Conservation (phyloP, 192 early-diverging fungal species). For the Coemansia umbellata region DNA sequence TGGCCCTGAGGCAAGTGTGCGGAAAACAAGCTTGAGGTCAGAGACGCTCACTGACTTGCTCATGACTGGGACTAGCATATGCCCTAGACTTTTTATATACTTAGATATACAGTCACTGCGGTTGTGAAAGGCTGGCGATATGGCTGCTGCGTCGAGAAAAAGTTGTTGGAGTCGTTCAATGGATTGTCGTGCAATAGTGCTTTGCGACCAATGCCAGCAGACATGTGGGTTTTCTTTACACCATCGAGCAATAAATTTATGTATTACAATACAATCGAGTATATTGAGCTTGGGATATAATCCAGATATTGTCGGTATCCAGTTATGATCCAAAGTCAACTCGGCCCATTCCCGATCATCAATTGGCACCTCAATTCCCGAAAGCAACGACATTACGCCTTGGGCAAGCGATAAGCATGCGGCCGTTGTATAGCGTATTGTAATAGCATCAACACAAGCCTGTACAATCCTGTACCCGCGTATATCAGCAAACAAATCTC, state of each 20-base stretch:
- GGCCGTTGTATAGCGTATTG: background rate
- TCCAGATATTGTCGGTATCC: constrained; percentile 15
- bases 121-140: background rate
- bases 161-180: constrained; percentile 30
- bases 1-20: constrained; percentile 22
- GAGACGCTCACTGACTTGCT: constrained; percentile 15
- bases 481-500: background rate
- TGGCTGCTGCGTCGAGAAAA: constrained; percentile 1
- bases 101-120: constrained; percentile 1
- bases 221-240: constrained; percentile 15
- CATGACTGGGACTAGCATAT: constrained; percentile 24
- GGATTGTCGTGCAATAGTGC: constrained; percentile 20
- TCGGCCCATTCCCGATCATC: constrained; percentile 4
- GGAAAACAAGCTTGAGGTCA: constrained; percentile 28
- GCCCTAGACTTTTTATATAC: constrained; percentile 10
- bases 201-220: constrained; percentile 34
- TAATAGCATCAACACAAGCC: constrained; percentile 1
- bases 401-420: constrained; percentile 11
- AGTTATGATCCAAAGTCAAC: constrained; percentile 17
- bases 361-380: constrained; percentile 7
- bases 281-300: constrained; percentile 12
- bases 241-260: constrained; percentile 30
- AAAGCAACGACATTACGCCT: constrained; percentile 28
- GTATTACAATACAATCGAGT: constrained; percentile 2
- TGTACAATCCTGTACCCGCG: constrained; percentile 17